phyloP scores from a whole-genome alignment of 768 basidiomycete species.

The Boletus speciosus region DNA sequence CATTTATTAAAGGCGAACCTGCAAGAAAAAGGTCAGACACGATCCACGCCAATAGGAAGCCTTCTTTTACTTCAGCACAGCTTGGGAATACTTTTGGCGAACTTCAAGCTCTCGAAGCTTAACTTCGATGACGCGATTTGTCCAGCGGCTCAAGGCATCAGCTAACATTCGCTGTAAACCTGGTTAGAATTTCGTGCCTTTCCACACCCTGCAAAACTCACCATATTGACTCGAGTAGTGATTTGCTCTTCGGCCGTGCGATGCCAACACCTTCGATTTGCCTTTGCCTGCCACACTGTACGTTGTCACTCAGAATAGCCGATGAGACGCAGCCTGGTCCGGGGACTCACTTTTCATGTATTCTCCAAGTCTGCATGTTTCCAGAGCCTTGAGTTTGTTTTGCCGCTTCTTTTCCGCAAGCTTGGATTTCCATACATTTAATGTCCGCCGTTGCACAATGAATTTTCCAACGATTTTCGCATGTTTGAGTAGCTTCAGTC shows the following conservation, averaged over 20 bases:
- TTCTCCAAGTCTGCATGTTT: constrained; percentile 33
- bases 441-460: constrained; percentile 46
- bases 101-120: constrained; percentile 73
- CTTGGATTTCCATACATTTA: constrained; percentile 47
- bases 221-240: constrained; percentile 38
- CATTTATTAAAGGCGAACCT: constrained; percentile 68
- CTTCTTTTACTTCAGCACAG: constrained; percentile 35
- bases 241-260: constrained; percentile 45
- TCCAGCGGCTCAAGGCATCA: constrained; percentile 58
- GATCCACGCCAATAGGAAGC: constrained; percentile 8
- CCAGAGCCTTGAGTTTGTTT: constrained; percentile 42
- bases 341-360: constrained; percentile 32
- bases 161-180: constrained; percentile 48
- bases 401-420: constrained; percentile 44
- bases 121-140: constrained; percentile 65
- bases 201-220: constrained; percentile 17
- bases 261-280: constrained; percentile 37
- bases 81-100: constrained; percentile 42
- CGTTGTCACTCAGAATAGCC: constrained; percentile 6
- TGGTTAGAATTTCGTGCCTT: constrained; percentile 1
- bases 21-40: constrained; percentile 9
- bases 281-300: constrained; percentile 48
- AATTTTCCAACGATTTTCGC: constrained; percentile 53
- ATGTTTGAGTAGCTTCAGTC: constrained; percentile 48
- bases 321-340: constrained; percentile 11